phyloP scores from a whole-genome alignment of 116 monocot genomes.

The Zostera marina region DNA sequence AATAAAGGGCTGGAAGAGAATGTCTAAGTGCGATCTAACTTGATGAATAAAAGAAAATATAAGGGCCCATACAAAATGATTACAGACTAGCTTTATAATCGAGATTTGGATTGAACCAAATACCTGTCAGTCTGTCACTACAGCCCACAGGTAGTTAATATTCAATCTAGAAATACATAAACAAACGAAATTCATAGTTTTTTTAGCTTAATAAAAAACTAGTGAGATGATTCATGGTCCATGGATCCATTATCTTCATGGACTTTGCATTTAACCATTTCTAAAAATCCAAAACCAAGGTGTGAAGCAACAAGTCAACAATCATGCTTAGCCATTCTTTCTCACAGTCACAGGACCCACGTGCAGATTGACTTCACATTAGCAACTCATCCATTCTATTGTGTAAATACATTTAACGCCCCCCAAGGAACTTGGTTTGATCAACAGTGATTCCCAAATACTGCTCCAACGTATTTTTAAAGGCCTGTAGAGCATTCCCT shows the following conservation, averaged over 20 bases:
- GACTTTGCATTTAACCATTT: not conserved
- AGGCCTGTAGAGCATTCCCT: constrained; percentile 20
- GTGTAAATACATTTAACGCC: not conserved
- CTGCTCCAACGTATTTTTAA: constrained; percentile 36
- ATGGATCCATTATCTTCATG: not conserved
- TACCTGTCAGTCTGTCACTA: not conserved
- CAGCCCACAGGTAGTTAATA: not conserved
- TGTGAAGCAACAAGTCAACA: not conserved
- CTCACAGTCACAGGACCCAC: not conserved
- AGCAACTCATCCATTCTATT: not conserved
- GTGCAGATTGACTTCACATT: not conserved
- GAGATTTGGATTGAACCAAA: not conserved
- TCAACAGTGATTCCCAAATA: constrained; percentile 36
- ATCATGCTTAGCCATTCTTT: too few relatives aligned
- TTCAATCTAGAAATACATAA: too few relatives aligned
- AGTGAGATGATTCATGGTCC: not conserved
- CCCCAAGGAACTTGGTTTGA: constrained; percentile 10
- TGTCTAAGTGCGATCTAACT: not conserved
- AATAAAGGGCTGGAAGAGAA: not conserved
- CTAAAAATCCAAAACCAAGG: constrained; percentile 5
- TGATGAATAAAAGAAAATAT: not conserved
- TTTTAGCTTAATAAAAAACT: too few relatives aligned
- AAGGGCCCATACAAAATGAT: not conserved
- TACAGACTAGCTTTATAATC: not conserved
- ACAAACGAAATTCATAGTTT: too few relatives aligned